phyloP scores from a whole-genome alignment of 139 green algal genomes.

The Chlorella sp. region DNA sequence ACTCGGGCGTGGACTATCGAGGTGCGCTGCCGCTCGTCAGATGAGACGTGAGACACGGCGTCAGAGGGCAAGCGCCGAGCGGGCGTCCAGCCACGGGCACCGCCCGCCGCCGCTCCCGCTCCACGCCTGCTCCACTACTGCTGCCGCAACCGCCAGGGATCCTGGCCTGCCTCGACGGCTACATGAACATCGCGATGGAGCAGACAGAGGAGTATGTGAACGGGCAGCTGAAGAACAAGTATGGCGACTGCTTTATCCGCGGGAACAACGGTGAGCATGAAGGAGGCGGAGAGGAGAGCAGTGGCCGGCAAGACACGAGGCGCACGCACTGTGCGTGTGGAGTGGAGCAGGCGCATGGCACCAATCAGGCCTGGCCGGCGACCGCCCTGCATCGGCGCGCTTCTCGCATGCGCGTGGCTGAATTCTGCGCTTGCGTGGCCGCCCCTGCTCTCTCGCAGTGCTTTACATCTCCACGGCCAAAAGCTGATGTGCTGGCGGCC shows the following conservation, averaged over 20 bases:
- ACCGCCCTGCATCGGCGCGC: background rate
- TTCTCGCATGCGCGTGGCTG: background rate
- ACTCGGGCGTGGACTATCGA: conserved; percentile 96
- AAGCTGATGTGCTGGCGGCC: no score
- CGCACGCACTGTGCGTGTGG: background rate
- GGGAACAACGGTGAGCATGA: conserved; percentile 92
- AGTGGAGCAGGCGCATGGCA: background rate
- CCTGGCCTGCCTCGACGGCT: conserved; percentile 97
- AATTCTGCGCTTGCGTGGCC: background rate
- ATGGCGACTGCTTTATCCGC: conserved; percentile 98
- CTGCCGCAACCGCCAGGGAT: conserved; percentile 68
- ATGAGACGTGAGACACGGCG: no score
- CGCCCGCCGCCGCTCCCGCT: background rate
- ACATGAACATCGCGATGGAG: conserved; percentile 99
- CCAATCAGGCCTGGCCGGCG: background rate
- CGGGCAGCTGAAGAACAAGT: conserved; percentile 99
- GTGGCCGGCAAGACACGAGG: background rate
- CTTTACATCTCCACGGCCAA: conserved; percentile 80
- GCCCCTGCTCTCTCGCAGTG: conserved; percentile 45
- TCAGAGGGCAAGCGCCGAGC: no score
- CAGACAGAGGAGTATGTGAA: conserved; percentile 99
- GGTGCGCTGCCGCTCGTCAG: no score
- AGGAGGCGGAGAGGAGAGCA: background rate
- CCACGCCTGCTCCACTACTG: background rate
- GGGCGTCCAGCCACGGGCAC: background rate